Conservation (phyloP, 139 green algal genomes). For the Desmodesmus armatus region DNA sequence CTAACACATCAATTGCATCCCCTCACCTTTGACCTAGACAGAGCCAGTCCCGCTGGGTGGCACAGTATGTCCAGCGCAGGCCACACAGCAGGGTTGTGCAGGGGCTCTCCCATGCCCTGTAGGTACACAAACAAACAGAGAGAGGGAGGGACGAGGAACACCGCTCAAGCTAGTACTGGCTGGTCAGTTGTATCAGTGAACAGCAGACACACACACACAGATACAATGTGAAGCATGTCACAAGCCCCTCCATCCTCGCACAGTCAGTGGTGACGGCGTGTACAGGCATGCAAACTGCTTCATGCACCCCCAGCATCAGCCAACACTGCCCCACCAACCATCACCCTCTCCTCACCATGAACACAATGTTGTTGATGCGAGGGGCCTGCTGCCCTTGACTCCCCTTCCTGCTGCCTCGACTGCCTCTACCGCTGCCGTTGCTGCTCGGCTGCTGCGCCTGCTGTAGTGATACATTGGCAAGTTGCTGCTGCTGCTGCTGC, state of each 20-base stretch:
- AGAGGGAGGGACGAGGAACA: neutral
- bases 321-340: too few species aligned
- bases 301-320: too few species aligned
- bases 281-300: too few species aligned
- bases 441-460: neutral
- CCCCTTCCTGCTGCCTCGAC: neutral
- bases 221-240: too few species aligned
- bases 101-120: conserved; percentile 42
- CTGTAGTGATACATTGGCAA: too few species aligned
- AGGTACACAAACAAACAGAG: neutral
- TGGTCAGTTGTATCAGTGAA: too few species aligned
- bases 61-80: conserved; percentile 47
- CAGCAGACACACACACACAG: too few species aligned
- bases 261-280: neutral
- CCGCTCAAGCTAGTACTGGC: neutral
- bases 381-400: conserved; percentile 1
- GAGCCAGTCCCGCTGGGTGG: conserved; percentile 3
- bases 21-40: conserved; percentile 21
- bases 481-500: conserved; percentile 17
- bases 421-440: conserved; percentile 9
- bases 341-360: conserved; percentile 90
- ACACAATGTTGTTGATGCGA: conserved; percentile 87
- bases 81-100: conserved; percentile 44
- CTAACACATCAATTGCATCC: too few species aligned
- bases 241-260: too few species aligned